Evolutionary conservation across 495 filamentous ascomycete genomes (phyloP).

Genomic region (Xylaria telfairii): DNA sequence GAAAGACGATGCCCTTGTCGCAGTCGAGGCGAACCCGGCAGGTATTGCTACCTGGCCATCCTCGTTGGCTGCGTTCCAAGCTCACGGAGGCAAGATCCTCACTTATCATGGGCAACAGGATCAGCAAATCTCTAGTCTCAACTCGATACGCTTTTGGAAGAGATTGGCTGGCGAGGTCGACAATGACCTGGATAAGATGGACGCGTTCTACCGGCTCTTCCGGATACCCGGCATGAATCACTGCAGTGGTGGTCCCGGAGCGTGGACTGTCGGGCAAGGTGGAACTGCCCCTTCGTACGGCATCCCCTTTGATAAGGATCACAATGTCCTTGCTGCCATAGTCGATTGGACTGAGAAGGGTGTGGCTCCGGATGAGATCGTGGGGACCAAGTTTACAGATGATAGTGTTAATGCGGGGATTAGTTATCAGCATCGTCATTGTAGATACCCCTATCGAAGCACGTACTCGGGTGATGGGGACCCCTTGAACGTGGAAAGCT

Average conservation of each 20-base stretch:
- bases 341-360: slow-evolving; percentile 68
- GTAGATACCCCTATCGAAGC: slow-evolving; percentile 40
- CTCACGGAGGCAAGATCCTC: slow-evolving; percentile 51
- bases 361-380: slow-evolving; percentile 58
- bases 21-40: slow-evolving; percentile 42
- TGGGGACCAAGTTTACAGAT: slow-evolving; percentile 59
- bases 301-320: slow-evolving; percentile 36
- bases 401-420: slow-evolving; percentile 40
- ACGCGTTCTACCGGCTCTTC: slow-evolving; percentile 53
- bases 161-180: slow-evolving; percentile 51
- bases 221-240: slow-evolving; percentile 42
- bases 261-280: slow-evolving; percentile 59
- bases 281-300: slow-evolving; percentile 36
- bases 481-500: slow-evolving; percentile 23
- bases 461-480: slow-evolving; percentile 23
- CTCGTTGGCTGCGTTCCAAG: slow-evolving; percentile 47
- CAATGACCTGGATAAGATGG: slow-evolving; percentile 46
- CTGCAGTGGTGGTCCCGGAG: slow-evolving; percentile 56
- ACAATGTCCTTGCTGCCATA: slow-evolving; percentile 61
- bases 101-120: slow-evolving; percentile 55
- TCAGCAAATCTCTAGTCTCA: slow-evolving; percentile 45
- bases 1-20: slow-evolving; percentile 31
- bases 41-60: slow-evolving; percentile 46
- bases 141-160: slow-evolving; percentile 47
- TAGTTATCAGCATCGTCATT: slow-evolving; percentile 45